These are phyloP conservation scores for Heliamphora pulchella DNA, from an alignment of 179 eudicot genomes.

Conservation along the genomic window DNA sequence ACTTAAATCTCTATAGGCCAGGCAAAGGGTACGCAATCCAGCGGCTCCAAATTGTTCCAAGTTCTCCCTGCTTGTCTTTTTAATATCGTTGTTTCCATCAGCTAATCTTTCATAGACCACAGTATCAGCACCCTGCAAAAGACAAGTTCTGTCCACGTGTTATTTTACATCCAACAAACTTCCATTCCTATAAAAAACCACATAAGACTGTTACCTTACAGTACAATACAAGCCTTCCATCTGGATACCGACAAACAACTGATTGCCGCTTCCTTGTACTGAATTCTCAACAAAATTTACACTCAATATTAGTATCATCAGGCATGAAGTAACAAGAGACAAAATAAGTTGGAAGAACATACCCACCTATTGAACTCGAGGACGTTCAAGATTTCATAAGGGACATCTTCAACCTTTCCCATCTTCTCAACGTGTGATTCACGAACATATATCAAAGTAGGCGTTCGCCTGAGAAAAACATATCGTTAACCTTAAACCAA, in stretches of 20 bases:
- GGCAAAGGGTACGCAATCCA: constrained; percentile 90
- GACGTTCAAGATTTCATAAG: constrained; percentile 88
- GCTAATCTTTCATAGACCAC: constrained; percentile 85
- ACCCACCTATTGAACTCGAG: constrained; percentile 93
- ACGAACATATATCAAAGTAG: constrained; percentile 86
- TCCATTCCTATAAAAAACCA: background rate
- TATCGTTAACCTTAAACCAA: constrained; percentile 14
- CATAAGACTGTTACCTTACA: constrained; percentile 60
- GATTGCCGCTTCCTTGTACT: constrained; percentile 98
- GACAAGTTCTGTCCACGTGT: constrained; percentile 12
- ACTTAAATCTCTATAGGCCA: constrained; percentile 71
- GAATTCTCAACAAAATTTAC: constrained; percentile 21
- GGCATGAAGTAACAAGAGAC: constrained; percentile 12
- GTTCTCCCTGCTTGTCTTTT: constrained; percentile 63
- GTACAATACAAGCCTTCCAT: constrained; percentile 92
- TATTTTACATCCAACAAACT: constrained; percentile 9
- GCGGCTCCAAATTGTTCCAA: constrained; percentile 91
- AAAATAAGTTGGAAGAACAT: constrained; percentile 7
- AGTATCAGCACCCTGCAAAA: constrained; percentile 88
- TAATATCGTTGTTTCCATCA: constrained; percentile 55
- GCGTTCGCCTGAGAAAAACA: constrained; percentile 65
- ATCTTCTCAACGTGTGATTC: constrained; percentile 90
- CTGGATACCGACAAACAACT: constrained; percentile 83
- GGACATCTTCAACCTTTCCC: constrained; percentile 73
- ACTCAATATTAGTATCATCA: constrained; percentile 18